Base-by-base conservation (phyloP, 148 eudicot genomes). In the Vaccinium macrocarpon region DNA sequence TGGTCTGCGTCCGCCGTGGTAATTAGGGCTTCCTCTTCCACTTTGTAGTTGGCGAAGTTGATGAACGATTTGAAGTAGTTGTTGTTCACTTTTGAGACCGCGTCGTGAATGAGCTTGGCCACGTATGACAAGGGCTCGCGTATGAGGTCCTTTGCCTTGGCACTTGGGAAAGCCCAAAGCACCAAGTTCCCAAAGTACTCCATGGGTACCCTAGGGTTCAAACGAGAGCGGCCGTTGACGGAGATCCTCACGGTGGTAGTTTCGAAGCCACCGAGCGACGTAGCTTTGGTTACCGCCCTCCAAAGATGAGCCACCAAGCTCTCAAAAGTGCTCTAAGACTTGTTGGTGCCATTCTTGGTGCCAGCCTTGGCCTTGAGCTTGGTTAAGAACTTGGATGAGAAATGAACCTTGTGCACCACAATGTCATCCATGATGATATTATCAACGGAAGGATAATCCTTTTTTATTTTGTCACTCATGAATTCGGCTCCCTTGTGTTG, bases 121-220 rank as follows among this genome's bases (percentile, higher is more conserved):
- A 85, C 89, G 52, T 88, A 57, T 5, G 85, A 55, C 8, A 86
- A 74, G 0, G 89, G 88, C 68, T 83, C 76, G 7, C 48, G 29
- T 0, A 87, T 46, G 7, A 90, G 86, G 52, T 88, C 87, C 68
- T 88, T 72, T 9, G 87, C 92, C 46, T 76, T 88, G 3, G 90
- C 71, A n/a, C 32, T 82, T 4, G 87, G 88, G 62, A 86, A 88
- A 57, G 90, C 91, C 91, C 91, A 90, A 0, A 90, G 83, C 21
- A 90, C 88, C 61, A 90, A 82, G 70, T 90, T 90, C 25, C 92
- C 90, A 77, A 90, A 90, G 81, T 90, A 88, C 64, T 79, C 89
- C 14, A 83, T 70, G 16, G 90, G 83, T 0, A 88, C 82, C 10
- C 52, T 81, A 27, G 92, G 89, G 81, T 52, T 81, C 68, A 88